Conservation (phyloP, 345 rosid species). For the Sisymbrium altissimum region DNA sequence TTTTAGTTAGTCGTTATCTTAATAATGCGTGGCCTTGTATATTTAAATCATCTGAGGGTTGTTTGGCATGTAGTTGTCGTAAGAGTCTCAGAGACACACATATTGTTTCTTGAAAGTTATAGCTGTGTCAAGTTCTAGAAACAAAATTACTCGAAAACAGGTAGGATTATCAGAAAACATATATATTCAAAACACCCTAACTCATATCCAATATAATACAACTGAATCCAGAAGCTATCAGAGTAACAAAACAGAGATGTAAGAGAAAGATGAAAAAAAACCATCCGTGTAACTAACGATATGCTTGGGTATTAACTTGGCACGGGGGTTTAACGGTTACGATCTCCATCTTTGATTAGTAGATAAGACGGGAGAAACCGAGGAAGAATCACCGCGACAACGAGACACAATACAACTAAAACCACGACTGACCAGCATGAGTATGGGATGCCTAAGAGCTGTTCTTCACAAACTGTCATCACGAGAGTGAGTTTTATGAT, state of each 20-base stretch:
- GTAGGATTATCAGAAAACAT: not conserved
- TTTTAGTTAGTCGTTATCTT: not conserved
- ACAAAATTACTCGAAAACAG: not conserved
- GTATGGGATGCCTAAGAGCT: constrained; percentile 64
- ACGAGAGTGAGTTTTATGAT: not conserved
- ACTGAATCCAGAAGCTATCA: not conserved
- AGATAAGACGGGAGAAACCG: constrained; percentile 51
- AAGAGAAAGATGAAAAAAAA: not conserved
- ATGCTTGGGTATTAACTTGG: not conserved
- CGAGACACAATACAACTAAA: constrained; percentile 58
- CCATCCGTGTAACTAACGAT: not conserved
- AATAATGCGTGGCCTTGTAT: not conserved
- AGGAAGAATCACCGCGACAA: constrained; percentile 50
- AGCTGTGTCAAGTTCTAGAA: not conserved
- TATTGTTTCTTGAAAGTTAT: not conserved
- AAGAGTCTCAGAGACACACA: not conserved
- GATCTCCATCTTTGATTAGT: constrained; percentile 37
- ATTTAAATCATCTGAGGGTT: not conserved
- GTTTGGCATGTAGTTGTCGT: not conserved
- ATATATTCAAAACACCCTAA: not conserved
- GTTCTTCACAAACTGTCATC: constrained; percentile 74
- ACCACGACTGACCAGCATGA: constrained; percentile 66
- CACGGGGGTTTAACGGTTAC: constrained; percentile 17
- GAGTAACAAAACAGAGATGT: constrained; percentile 3
- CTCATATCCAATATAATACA: not conserved